Base-by-base conservation (phyloP, 2,329 filamentous ascomycete genomes). In the Alternaria brassicicola region DNA sequence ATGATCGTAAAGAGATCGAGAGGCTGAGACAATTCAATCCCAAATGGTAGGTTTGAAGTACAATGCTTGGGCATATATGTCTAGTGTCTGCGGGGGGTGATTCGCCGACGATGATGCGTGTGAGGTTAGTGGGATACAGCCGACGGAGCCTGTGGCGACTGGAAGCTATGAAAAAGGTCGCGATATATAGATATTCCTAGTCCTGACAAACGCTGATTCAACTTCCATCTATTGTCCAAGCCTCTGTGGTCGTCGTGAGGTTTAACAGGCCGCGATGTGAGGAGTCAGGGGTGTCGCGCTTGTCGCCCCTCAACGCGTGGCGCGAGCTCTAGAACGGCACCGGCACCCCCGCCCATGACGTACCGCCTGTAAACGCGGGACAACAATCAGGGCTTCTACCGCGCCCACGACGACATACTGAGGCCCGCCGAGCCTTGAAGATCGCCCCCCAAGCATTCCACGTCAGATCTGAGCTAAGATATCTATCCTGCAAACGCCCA, bases 271-370 rank as follows among this genome's bases (percentile, higher is more conserved):
- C 21, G 15, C 2, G 2, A 23, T n/a, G 28, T 25, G 45, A 25
- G 31, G 15, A 12, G 46, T 36, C 42, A 30, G n/a, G n/a, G 35
- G 17, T 25, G 36, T 31, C 28, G 43, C 43, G 36, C 49, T 31
- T 41, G 36, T 30, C 33, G 46, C 49, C 42, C 31, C 30, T 47
- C 42, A 2, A 21, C 19, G 35, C 35, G 62, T 68, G 63, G 63
- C 61, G 61, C 53, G 17, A 45, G 46, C 39, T 47, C 54, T 9
- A 50, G 53, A 49, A 33, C 31, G 31, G 10, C 23, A 70, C 59
- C 31, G 31, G 10, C 23, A 70, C 59, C 68, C 69, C 61, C 71
- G 70, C 56, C 43, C 19, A 73, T 74, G 71, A 74, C 72, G 72
- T 66, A 74, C 42, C 54, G 9, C 49, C 43, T 58, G 38, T 49